Percentiles rank a stretch among this genome's conserved stretches.
Conservation (phyloP, 768 basidiomycete genomes). For the Phanerodontia chrysosporium region DNA sequence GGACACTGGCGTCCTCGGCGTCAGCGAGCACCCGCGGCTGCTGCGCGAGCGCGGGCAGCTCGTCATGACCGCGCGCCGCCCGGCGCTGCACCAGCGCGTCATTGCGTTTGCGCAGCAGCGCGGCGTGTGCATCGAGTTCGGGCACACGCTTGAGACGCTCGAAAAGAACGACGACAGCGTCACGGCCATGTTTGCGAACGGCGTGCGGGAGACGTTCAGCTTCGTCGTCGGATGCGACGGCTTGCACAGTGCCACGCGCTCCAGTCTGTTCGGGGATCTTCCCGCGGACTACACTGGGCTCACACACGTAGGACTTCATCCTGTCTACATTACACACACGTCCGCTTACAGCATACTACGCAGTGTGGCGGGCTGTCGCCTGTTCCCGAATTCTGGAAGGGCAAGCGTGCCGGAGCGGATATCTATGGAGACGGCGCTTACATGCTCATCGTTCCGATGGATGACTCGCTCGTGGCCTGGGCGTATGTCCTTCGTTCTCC, state of each 20-base stretch:
- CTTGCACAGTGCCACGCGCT: slow-evolving; percentile 37
- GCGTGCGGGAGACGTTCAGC: slow-evolving; percentile 30
- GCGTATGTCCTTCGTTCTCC: not conserved
- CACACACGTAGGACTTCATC: not conserved
- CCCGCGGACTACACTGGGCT: slow-evolving; percentile 7
- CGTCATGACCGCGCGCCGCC: slow-evolving; percentile 16
- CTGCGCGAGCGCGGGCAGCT: not conserved
- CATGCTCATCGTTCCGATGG: slow-evolving; percentile 33
- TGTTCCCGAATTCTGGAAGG: not conserved
- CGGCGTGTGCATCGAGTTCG: slow-evolving; percentile 32
- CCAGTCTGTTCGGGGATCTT: not conserved
- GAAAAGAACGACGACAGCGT: slow-evolving; percentile 29
- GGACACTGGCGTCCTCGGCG: slow-evolving; percentile 7
- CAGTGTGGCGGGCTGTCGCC: not conserved
- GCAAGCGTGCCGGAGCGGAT: slow-evolving; percentile 24
- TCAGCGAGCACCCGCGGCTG: not conserved
- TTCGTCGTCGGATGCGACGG: slow-evolving; percentile 44
- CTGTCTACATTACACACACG: not conserved
- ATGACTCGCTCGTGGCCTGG: slow-evolving; percentile 17
- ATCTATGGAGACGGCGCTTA: slow-evolving; percentile 34
- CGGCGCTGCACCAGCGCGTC: slow-evolving; percentile 28
- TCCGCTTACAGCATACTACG: not conserved
- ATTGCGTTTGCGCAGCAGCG: slow-evolving; percentile 26
- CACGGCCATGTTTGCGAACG: slow-evolving; percentile 33
- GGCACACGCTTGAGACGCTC: slow-evolving; percentile 28